Percentiles rank a stretch among this genome's conserved stretches.
Evolutionary conservation across 2,329 filamentous ascomycete species (phyloP).

Genomic region (Ceratocystis albifundus): DNA sequence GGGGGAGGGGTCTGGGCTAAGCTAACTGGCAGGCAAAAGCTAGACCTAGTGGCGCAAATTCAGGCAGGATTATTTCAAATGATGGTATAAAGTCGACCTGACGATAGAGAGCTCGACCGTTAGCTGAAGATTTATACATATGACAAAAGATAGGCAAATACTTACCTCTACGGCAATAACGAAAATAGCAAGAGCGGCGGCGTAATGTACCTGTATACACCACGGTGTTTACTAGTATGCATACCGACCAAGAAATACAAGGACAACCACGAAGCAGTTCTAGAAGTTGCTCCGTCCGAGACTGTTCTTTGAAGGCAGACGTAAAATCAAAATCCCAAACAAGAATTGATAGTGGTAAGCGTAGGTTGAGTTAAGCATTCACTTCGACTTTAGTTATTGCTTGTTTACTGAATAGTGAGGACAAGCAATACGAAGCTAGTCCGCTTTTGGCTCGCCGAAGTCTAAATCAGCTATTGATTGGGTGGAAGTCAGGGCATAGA

Average conservation of each 20-base stretch:
- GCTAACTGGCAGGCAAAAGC: not conserved
- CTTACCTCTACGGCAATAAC: not conserved
- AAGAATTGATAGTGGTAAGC: too few species aligned
- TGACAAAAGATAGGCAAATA: not conserved
- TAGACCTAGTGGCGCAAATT: not conserved
- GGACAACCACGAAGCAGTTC: too few species aligned
- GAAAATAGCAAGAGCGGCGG: not conserved
- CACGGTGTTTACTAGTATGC: not conserved
- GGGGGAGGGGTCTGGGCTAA: not conserved
- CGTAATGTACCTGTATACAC: too few species aligned
- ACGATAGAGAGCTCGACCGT: not conserved
- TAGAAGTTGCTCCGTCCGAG: too few species aligned
- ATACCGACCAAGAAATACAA: not conserved
- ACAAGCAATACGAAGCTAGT: conserved; percentile 21
- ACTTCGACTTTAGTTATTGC: too few species aligned
- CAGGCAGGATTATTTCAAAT: not conserved
- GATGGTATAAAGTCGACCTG: not conserved
- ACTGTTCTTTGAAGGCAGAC: too few species aligned
- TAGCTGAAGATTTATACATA: not conserved
- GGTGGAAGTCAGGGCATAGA: not conserved
- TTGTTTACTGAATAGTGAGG: not conserved
- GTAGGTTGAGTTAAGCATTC: too few species aligned
- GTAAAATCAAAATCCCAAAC: too few species aligned
- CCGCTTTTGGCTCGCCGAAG: conserved; percentile 23
- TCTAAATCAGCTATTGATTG: conserved; percentile 13